Evolutionary conservation across 1,284 basidiomycete genomes (phyloP).

Genomic region (Earliella scabrosa): DNA sequence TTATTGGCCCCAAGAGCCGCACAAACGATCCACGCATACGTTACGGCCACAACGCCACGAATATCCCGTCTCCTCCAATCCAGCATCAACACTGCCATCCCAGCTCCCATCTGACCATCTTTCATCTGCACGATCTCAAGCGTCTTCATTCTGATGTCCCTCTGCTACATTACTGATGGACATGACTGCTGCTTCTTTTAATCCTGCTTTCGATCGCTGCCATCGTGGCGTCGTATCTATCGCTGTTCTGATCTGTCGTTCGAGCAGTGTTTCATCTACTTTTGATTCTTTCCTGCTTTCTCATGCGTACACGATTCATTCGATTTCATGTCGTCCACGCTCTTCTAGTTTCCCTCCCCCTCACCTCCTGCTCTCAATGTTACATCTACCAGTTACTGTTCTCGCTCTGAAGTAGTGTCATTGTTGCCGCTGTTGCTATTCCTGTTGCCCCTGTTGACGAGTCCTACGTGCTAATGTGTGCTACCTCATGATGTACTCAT

Average conservation of each 20-base stretch:
- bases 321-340: background rate
- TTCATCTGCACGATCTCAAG: constrained; percentile 20
- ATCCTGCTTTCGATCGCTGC: constrained; percentile 11
- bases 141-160: constrained; percentile 11
- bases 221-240: constrained; percentile 22
- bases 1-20: constrained; percentile 25
- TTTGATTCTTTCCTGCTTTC: constrained; percentile 12
- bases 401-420: constrained; percentile 12
- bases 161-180: constrained; percentile 23
- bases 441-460: constrained; percentile 18
- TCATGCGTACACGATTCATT: background rate
- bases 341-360: background rate
- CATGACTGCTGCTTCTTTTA: constrained; percentile 9
- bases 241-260: constrained; percentile 17
- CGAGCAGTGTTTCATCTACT: constrained; percentile 14
- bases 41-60: constrained; percentile 19
- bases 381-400: constrained; percentile 4
- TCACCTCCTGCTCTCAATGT: constrained; percentile 9
- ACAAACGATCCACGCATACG: constrained; percentile 10
- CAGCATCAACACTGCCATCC: constrained; percentile 3
- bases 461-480: constrained; percentile 19
- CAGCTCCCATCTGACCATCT: constrained; percentile 15
- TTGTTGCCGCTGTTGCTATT: constrained; percentile 14
- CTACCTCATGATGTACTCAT: constrained; percentile 21
- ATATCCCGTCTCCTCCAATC: background rate